Evolutionary conservation across 495 filamentous ascomycete genomes (phyloP).

Genomic region (Talaromyces borbonicus): DNA sequence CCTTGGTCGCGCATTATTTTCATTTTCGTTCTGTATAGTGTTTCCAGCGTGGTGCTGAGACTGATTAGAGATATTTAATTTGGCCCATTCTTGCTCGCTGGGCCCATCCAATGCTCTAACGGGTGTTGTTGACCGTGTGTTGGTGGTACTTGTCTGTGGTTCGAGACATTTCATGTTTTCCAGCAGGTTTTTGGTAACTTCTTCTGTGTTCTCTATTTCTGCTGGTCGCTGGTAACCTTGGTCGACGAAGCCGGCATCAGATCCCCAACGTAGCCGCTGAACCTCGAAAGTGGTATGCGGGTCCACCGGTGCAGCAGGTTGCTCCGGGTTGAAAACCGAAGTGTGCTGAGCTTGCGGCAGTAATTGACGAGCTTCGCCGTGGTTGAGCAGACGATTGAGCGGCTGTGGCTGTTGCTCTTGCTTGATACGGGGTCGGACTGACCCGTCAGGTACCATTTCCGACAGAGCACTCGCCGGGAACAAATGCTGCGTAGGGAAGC

Average conservation of each 20-base stretch:
- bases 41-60: not conserved
- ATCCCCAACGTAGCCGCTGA: conserved; percentile 50
- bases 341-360: conserved; percentile 29
- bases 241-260: conserved; percentile 50
- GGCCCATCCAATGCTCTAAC: conserved; percentile 15
- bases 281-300: conserved; percentile 30
- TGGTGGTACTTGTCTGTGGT: conserved; percentile 41
- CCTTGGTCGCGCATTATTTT: conserved; percentile 18
- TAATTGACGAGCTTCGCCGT: not conserved
- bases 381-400: not conserved
- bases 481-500: conserved; percentile 22
- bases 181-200: conserved; percentile 42
- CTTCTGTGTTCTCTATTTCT: conserved; percentile 45
- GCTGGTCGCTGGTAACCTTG: conserved; percentile 46
- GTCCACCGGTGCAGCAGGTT: conserved; percentile 27
- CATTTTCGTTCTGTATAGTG: not conserved
- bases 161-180: conserved; percentile 45
- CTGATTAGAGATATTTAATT: not conserved
- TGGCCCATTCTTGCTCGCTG: not conserved
- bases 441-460: conserved; percentile 14
- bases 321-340: conserved; percentile 31
- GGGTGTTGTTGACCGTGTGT: conserved; percentile 51
- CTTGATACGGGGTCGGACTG: not conserved
- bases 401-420: not conserved
- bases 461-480: conserved; percentile 16